Percentiles rank a stretch among this genome's conserved stretches.
phyloP scores from a whole-genome alignment of 306 rosid species.

The Fagus crenata region DNA sequence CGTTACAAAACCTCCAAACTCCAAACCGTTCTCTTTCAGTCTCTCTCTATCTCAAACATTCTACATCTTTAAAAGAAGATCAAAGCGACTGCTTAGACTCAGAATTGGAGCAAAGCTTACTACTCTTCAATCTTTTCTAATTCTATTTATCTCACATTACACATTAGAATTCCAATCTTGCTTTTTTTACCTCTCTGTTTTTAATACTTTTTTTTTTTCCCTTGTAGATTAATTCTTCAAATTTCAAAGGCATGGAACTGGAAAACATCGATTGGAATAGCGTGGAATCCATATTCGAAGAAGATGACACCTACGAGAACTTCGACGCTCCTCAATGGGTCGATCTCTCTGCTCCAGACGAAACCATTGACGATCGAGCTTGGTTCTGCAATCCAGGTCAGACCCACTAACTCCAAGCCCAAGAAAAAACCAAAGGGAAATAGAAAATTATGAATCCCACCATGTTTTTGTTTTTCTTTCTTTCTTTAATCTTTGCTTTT shows the following conservation, averaged over 20 bases:
- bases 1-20: conserved; percentile 27
- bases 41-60: background rate
- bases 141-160: background rate
- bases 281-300: conserved; percentile 37
- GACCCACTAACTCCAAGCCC: background rate
- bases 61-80: conserved; percentile 11
- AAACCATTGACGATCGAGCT: conserved; percentile 35
- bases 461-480: background rate
- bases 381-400: conserved; percentile 54
- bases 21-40: background rate
- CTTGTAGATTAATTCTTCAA: conserved; percentile 14
- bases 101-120: background rate
- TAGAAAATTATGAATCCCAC: background rate
- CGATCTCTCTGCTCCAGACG: conserved; percentile 40
- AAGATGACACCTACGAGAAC: conserved; percentile 45
- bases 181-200: conserved; percentile 1
- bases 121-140: background rate
- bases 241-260: conserved; percentile 42
- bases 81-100: background rate
- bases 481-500: background rate
- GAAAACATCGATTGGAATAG: conserved; percentile 56
- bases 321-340: conserved; percentile 54
- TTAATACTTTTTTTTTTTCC: background rate
- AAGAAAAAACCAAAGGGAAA: background rate
- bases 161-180: background rate